Conservation (phyloP, 805 yeast genomes). For the Lipomyces lipofer region DNA sequence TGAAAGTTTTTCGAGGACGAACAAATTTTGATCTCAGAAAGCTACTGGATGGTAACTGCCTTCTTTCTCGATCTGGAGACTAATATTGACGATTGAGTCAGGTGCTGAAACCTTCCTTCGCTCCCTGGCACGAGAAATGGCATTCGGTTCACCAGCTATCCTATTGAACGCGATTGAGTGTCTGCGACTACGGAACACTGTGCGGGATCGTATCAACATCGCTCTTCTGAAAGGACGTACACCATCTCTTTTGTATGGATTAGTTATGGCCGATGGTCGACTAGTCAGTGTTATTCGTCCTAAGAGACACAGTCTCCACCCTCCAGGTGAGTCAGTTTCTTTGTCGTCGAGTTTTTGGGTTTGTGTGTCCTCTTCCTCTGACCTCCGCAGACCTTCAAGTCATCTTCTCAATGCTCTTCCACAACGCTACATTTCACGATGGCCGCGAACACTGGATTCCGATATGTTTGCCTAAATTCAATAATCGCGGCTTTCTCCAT, state of each 20-base stretch:
- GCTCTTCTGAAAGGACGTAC: constrained; percentile 52
- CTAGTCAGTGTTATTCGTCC: constrained; percentile 75
- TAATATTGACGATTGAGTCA: background rate
- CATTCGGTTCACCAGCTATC: constrained; percentile 57
- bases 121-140: constrained; percentile 56
- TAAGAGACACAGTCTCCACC: constrained; percentile 70
- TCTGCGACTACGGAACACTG: constrained; percentile 56
- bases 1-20: constrained; percentile 64
- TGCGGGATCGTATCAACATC: constrained; percentile 58
- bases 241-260: constrained; percentile 69
- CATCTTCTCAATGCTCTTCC: constrained; percentile 68
- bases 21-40: constrained; percentile 81
- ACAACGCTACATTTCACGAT: constrained; percentile 52
- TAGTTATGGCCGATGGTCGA: constrained; percentile 65
- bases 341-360: background rate
- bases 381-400: constrained; percentile 61
- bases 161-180: constrained; percentile 67
- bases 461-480: constrained; percentile 86
- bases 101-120: constrained; percentile 74
- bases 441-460: constrained; percentile 88
- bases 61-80: background rate
- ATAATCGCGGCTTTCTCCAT: constrained; percentile 82
- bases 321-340: constrained; percentile 44
- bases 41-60: constrained; percentile 57
- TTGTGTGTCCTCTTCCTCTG: background rate